A percentile compares a stretch with the other conserved stretches of the same genome.
These are phyloP conservation scores for Fusarium palustre DNA, from an alignment of 2,329 filamentous ascomycete genomes.

Conservation along the genomic window DNA sequence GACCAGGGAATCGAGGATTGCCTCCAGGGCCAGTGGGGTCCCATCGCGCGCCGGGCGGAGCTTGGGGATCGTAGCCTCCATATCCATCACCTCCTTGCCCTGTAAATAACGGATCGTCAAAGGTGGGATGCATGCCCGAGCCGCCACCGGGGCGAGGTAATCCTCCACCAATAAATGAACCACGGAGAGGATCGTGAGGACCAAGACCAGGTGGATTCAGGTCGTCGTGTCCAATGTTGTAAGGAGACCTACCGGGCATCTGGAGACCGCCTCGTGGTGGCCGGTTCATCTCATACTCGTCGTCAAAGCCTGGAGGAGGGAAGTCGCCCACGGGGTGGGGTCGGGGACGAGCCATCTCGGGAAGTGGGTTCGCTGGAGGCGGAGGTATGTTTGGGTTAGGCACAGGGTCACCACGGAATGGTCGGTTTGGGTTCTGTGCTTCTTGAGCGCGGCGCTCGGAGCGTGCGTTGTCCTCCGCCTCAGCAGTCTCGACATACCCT, in stretches of 20 bases:
- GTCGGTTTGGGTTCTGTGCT: slow-evolving; percentile 51
- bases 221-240: slow-evolving; percentile 85
- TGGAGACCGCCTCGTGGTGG: slow-evolving; percentile 56
- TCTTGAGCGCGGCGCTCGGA: slow-evolving; percentile 56
- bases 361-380: slow-evolving; percentile 74
- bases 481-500: slow-evolving; percentile 75
- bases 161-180: slow-evolving; percentile 72
- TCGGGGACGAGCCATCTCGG: slow-evolving; percentile 65
- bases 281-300: slow-evolving; percentile 85
- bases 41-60: slow-evolving; percentile 89
- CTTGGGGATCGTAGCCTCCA: slow-evolving; percentile 69
- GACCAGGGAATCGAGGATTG: slow-evolving; percentile 60
- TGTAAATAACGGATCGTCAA: slow-evolving; percentile 87
- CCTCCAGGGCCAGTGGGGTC: slow-evolving; percentile 84
- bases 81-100: slow-evolving; percentile 53
- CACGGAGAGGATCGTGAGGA: slow-evolving; percentile 83
- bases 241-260: slow-evolving; percentile 65
- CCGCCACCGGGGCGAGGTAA: slow-evolving; percentile 69
- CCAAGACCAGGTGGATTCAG: slow-evolving; percentile 88
- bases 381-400: slow-evolving; percentile 71
- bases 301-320: slow-evolving; percentile 89
- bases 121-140: slow-evolving; percentile 95
- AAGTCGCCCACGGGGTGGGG: slow-evolving; percentile 78
- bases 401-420: slow-evolving; percentile 58
- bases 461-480: slow-evolving; percentile 58